Percentiles rank a stretch among this genome's conserved stretches.
phyloP scores from a whole-genome alignment of 495 filamentous ascomycete species.

The Pyronema domesticum region DNA sequence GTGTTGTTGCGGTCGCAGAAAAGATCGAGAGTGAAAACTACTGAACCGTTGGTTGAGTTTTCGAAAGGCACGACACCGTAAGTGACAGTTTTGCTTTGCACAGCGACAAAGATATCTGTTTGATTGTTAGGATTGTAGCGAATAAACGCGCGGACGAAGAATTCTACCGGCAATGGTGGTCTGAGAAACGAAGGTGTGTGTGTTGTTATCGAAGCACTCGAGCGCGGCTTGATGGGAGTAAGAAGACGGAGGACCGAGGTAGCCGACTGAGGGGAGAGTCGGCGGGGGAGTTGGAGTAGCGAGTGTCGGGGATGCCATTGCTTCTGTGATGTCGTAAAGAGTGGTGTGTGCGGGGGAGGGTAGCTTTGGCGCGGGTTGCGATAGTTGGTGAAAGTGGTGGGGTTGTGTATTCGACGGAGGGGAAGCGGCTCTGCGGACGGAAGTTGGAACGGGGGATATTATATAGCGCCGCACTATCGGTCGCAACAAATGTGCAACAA shows the following conservation, averaged over 20 bases:
- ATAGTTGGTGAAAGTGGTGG: background rate
- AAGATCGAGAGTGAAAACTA: slow-evolving; percentile 73
- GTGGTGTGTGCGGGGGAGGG: no score
- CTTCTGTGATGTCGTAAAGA: no score
- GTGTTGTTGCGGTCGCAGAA: slow-evolving; percentile 49
- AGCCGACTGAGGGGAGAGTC: slow-evolving; percentile 40
- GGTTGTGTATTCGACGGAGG: background rate
- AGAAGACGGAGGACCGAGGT: slow-evolving; percentile 64
- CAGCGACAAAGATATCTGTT: slow-evolving; percentile 58
- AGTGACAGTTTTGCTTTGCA: slow-evolving; percentile 43
- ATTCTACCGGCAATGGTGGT: slow-evolving; percentile 42
- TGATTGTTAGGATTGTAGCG: slow-evolving; percentile 2
- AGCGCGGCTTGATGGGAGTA: slow-evolving; percentile 83
- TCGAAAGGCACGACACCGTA: slow-evolving; percentile 88
- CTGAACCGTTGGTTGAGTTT: slow-evolving; percentile 84
- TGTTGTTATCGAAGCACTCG: slow-evolving; percentile 37
- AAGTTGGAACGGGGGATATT: no score
- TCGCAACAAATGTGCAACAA: no score
- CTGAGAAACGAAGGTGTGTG: slow-evolving; percentile 40
- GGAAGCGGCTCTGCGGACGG: background rate
- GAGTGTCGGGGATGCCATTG: background rate
- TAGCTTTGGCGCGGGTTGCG: no score
- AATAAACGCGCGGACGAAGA: background rate
- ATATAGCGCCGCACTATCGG: no score
- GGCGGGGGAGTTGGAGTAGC: background rate